Percentiles rank a stretch among this genome's conserved stretches.
phyloP scores from a whole-genome alignment of 176 grass and related monocot genomes.

The Neostapfia colusana region DNA sequence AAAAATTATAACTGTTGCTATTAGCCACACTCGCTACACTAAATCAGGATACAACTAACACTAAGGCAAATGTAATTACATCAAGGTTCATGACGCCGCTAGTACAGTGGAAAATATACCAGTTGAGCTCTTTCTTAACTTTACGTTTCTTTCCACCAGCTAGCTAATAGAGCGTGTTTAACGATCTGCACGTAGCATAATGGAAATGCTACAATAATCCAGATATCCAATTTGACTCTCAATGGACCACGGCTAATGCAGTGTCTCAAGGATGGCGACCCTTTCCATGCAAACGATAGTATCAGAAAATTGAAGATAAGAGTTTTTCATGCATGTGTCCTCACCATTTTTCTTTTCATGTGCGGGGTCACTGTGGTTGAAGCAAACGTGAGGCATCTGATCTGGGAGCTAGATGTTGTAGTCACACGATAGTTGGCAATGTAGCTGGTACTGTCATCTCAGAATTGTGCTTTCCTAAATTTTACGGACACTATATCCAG shows the following conservation, averaged over 20 bases:
- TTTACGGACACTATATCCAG: conserved; percentile 66
- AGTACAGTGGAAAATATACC: not conserved
- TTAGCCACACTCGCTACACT: not conserved
- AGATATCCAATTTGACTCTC: not conserved
- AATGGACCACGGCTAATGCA: not conserved
- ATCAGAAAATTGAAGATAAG: not conserved
- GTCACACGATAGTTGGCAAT: not conserved
- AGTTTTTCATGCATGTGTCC: not conserved
- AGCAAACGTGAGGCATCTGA: not conserved
- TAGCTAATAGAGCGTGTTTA: not conserved
- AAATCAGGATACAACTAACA: not conserved
- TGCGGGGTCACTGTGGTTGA: conserved; percentile 3
- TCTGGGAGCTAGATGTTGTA: not conserved
- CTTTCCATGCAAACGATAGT: not conserved
- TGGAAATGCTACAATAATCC: not conserved
- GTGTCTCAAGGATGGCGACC: not conserved
- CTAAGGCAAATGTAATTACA: not conserved
- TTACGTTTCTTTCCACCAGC: not conserved
- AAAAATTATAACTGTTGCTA: not conserved
- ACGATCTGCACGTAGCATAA: not conserved
- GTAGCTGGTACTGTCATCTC: conserved; percentile 27
- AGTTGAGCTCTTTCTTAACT: not conserved
- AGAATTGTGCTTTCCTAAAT: conserved; percentile 49
- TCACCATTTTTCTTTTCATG: conserved; percentile 10
- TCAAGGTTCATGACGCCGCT: not conserved